A percentile compares a stretch with the other conserved stretches of the same genome.
Conservation (phyloP, 2,329 filamentous ascomycete species). For the Colletotrichum sp. region DNA sequence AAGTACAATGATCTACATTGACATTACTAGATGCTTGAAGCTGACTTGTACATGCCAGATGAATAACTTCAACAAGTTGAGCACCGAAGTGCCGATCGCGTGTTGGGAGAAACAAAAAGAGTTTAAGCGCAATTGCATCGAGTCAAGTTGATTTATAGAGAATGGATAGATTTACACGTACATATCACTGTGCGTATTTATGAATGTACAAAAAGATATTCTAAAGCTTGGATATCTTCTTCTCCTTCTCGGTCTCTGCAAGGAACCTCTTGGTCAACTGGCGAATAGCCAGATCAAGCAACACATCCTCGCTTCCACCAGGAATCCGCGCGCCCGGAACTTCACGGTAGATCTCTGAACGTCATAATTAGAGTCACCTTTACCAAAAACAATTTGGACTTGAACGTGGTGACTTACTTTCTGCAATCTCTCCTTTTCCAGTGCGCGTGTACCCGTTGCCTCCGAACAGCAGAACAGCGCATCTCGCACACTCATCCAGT, state of each 20-base stretch:
- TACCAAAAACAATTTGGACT: too few relatives aligned
- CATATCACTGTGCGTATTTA: rapidly evolving
- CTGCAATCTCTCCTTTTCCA: conserved; percentile 74
- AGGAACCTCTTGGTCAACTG: conserved; percentile 26
- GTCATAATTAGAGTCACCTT: not conserved
- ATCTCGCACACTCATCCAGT: conserved; percentile 73
- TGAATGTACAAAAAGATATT: not conserved
- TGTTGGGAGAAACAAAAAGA: not conserved
- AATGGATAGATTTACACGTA: not conserved
- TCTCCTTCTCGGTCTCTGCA: not conserved
- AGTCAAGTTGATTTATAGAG: not conserved
- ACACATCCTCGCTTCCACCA: conserved; percentile 27
- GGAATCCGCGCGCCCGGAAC: conserved; percentile 28
- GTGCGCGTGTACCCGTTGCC: conserved; percentile 74
- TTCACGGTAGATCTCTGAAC: conserved; percentile 31
- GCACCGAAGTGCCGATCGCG: not conserved
- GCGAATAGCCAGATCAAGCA: conserved; percentile 26
- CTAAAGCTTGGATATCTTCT: not conserved
- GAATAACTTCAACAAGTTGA: not conserved
- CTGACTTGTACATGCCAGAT: not conserved
- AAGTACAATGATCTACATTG: not conserved
- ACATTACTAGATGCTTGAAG: not conserved
- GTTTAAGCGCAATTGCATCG: not conserved
- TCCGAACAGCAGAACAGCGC: conserved; percentile 73
- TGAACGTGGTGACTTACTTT: conserved; percentile 57